phyloP scores from a whole-genome alignment of 352 stramenopile genomes.

The Thraustochytrium sp. region DNA sequence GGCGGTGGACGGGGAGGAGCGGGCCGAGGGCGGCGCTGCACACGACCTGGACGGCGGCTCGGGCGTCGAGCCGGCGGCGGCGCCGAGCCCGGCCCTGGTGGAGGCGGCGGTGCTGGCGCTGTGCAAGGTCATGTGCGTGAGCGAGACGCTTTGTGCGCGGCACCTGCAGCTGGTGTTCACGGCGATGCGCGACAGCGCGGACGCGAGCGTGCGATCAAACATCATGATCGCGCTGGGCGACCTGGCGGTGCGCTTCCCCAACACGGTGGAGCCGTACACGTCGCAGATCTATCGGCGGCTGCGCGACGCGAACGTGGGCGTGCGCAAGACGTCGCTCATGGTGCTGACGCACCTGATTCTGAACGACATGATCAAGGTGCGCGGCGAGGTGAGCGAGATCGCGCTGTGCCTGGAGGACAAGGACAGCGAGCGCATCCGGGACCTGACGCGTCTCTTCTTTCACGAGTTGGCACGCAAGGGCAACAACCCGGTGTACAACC shows the following conservation, averaged over 20 bases:
- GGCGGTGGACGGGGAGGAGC: constrained; percentile 55
- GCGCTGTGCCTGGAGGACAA: constrained; percentile 87
- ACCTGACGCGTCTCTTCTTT: constrained; percentile 91
- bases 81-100: constrained; percentile 55
- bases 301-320: constrained; percentile 75
- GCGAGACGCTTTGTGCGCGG: constrained; percentile 85
- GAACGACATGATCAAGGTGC: constrained; percentile 99
- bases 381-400: constrained; percentile 85
- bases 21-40: not conserved
- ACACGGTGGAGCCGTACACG: constrained; percentile 96
- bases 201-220: constrained; percentile 76
- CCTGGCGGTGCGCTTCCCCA: constrained; percentile 93
- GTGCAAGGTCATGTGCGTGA: constrained; percentile 98
- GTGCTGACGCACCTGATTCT: constrained; percentile 97
- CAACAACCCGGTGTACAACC: constrained; percentile 97
- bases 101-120: constrained; percentile 85
- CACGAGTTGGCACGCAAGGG: constrained; percentile 68
- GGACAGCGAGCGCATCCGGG: constrained; percentile 74
- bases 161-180: constrained; percentile 65
- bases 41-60: not conserved
- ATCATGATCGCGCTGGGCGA: constrained; percentile 93
- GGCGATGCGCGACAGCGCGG: constrained; percentile 24
- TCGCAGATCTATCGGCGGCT: constrained; percentile 87
- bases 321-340: constrained; percentile 92
- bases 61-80: not conserved